phyloP scores from a whole-genome alignment of 257 asterid genomes.

The Solanum sparsipilum region DNA sequence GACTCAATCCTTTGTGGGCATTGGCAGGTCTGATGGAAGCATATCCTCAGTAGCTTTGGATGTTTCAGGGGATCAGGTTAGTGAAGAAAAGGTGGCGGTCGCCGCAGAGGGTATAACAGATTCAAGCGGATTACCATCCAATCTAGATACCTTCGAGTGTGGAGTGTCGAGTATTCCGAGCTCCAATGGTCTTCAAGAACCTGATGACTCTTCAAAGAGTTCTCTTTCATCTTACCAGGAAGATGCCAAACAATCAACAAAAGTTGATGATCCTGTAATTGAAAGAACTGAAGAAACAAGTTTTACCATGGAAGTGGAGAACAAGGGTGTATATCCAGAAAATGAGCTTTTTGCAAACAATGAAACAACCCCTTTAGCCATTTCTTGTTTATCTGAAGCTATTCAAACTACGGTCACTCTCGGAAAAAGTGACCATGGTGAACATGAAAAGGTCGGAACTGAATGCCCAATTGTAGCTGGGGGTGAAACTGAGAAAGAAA shows the following conservation, averaged over 20 bases:
- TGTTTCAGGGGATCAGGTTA: slow-evolving; percentile 2
- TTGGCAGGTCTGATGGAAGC: slow-evolving; percentile 14
- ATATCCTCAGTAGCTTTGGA: slow-evolving; percentile 2
- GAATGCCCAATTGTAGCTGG: slow-evolving; percentile 4
- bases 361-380: background rate
- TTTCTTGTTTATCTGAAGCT: slow-evolving; percentile 7
- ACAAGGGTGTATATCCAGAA: slow-evolving; percentile 6
- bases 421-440: slow-evolving; percentile 10
- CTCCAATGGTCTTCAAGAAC: slow-evolving; percentile 1
- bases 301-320: slow-evolving; percentile 4
- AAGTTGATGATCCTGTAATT: slow-evolving; percentile 4
- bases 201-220: background rate
- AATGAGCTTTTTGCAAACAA: slow-evolving; percentile 10
- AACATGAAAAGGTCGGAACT: slow-evolving; percentile 11
- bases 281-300: slow-evolving; percentile 9
- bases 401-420: slow-evolving; percentile 6
- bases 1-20: slow-evolving; percentile 3
- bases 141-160: background rate
- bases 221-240: slow-evolving; percentile 8
- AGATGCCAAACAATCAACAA: background rate
- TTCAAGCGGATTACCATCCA: background rate
- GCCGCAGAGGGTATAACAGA: background rate
- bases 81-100: background rate
- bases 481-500: slow-evolving; percentile 17
- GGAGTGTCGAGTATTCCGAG: background rate